Evolutionary conservation across 306 rosid species (phyloP).

Genomic region (Pyrus bretschneideri): DNA sequence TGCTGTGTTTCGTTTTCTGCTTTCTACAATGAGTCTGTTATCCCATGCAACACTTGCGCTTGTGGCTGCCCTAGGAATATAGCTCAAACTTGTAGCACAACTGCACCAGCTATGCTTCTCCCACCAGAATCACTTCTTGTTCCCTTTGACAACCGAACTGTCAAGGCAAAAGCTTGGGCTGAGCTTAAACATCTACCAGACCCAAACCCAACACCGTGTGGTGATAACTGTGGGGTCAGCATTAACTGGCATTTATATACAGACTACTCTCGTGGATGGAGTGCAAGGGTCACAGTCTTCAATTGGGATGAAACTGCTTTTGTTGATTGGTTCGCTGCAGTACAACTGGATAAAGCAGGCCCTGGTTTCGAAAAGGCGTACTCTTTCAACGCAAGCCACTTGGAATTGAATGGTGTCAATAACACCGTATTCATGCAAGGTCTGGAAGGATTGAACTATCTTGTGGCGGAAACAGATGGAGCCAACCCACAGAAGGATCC

Average conservation of each 20-base stretch:
- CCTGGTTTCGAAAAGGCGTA: slow-evolving; percentile 86
- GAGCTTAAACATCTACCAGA: slow-evolving; percentile 36
- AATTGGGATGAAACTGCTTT: slow-evolving; percentile 78
- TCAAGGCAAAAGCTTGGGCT: slow-evolving; percentile 77
- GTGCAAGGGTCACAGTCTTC: slow-evolving; percentile 81
- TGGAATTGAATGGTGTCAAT: slow-evolving; percentile 45
- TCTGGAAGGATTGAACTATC: slow-evolving; percentile 57
- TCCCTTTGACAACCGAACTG: slow-evolving; percentile 74
- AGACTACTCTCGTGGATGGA: slow-evolving; percentile 81
- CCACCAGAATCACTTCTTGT: slow-evolving; percentile 78
- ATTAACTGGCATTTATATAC: slow-evolving; percentile 81
- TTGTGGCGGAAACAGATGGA: slow-evolving; percentile 79
- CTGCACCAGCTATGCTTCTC: slow-evolving; percentile 77
- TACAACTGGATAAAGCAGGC: slow-evolving; percentile 67
- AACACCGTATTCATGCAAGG: slow-evolving; percentile 85
- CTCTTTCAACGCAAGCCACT: slow-evolving; percentile 64
- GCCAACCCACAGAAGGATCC: slow-evolving; percentile 63
- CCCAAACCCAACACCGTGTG: slow-evolving; percentile 74
- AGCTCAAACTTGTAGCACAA: slow-evolving; percentile 54
- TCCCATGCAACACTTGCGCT: slow-evolving; percentile 93
- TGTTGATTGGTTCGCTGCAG: slow-evolving; percentile 94
- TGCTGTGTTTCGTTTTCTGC: slow-evolving; percentile 96
- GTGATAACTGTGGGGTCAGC: slow-evolving; percentile 91
- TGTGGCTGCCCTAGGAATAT: slow-evolving; percentile 76
- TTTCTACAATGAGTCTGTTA: slow-evolving; percentile 79